Base-by-base conservation (phyloP, 495 filamentous ascomycete species). In the Venustampulla echinocandica region DNA sequence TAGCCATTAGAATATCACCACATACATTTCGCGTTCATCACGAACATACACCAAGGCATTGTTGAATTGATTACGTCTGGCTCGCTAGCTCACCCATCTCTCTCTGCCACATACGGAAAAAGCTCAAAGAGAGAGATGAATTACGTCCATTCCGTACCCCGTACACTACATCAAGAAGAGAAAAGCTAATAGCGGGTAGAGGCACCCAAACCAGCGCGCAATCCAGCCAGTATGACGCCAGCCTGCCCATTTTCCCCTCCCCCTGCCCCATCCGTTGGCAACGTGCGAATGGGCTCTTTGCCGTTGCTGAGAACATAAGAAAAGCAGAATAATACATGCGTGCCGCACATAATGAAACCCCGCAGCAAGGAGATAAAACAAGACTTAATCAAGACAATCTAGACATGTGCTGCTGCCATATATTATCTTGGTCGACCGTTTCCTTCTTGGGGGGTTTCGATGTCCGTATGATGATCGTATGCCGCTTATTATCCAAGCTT, bases 401-500 rank as follows among this genome's bases (percentile, higher is more conserved):
- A 36, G 15, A 10, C 19, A 40, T 36, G 32, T 27, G 46, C 30
- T n/a, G 19, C 13, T 47, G 33, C 22, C 25, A 24, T 22, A 37
- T 9, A n/a, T 39, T 47, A 47, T 30, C 33, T 47, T n/a, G n/a
- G n/a, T n/a, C n/a, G n/a, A n/a, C 32, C 13, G n/a, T 20, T 4
- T 44, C n/a, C 27, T n/a, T 30, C n/a, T 30, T 30, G 27, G 7
- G 27, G 7, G 27, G 7, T 30, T 7, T 30, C n/a, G 27, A n/a
- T 38, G 19, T 42, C 11, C 14, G 21, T 27, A 5, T 49, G 14
- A 23, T 41, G 10, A 30, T 23, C 10, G 14, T 15, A n/a, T 37
- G 33, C 10, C 23, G 32, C 44, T n/a, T 28, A 18, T 19, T 58
- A 48, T 51, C 48, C 46, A 58, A 52, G 47, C 48, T 45, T 50